phyloP scores from a whole-genome alignment of 176 grass and related monocot genomes.

The Triticum timopheevii region DNA sequence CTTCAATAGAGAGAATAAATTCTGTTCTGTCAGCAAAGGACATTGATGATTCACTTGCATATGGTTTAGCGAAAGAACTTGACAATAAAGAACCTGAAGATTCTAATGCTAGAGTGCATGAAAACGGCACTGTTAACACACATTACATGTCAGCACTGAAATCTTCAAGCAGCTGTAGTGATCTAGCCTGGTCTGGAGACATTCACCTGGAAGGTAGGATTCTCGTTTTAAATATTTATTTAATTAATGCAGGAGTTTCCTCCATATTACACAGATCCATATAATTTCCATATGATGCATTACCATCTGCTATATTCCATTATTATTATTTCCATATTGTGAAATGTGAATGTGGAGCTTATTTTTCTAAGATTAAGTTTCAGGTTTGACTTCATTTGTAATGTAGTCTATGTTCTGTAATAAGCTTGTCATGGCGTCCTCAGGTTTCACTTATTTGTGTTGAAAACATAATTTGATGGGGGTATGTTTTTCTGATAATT shows the following conservation, averaged over 20 bases:
- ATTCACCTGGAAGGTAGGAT: slow-evolving; percentile 83
- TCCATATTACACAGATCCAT: not conserved
- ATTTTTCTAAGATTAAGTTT: slow-evolving; percentile 17
- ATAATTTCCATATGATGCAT: not conserved
- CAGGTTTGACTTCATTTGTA: not conserved
- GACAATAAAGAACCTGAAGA: slow-evolving; percentile 47
- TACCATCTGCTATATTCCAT: not conserved
- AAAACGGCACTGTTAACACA: slow-evolving; percentile 44
- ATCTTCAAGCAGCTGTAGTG: slow-evolving; percentile 62
- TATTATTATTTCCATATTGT: not conserved
- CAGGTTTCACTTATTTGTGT: not conserved
- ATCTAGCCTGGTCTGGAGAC: slow-evolving; percentile 83
- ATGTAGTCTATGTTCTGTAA: not conserved
- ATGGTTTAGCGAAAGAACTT: slow-evolving; percentile 92
- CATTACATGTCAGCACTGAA: slow-evolving; percentile 83
- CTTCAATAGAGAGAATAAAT: slow-evolving; percentile 93
- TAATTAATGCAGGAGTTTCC: not conserved
- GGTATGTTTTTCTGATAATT: not conserved
- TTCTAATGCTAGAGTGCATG: slow-evolving; percentile 36
- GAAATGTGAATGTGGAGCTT: slow-evolving; percentile 13
- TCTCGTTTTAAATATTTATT: not conserved
- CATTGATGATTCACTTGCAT: slow-evolving; percentile 90
- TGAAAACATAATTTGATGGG: not conserved
- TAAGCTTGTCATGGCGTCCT: not conserved
- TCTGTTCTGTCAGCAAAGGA: slow-evolving; percentile 65